Evolutionary conservation across 1,284 basidiomycete species (phyloP).

Genomic region (Gymnopus androsaceus): DNA sequence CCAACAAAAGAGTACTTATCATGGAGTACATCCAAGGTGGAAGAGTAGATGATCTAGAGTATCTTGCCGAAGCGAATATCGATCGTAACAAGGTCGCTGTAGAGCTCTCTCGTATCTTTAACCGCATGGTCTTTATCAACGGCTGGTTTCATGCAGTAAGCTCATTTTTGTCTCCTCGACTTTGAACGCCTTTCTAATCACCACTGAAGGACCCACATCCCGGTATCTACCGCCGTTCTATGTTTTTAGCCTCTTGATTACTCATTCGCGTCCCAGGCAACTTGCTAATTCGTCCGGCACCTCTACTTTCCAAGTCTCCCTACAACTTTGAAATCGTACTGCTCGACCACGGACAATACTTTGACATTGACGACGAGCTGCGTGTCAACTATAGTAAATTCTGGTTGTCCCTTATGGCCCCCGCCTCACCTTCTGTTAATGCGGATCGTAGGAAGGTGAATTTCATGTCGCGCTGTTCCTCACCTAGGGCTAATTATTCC

Average conservation of each 20-base stretch:
- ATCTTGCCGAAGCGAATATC: slow-evolving; percentile 82
- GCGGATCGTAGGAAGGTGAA: slow-evolving; percentile 75
- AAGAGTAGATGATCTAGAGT: slow-evolving; percentile 87
- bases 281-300: slow-evolving; percentile 83
- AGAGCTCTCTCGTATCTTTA: slow-evolving; percentile 89
- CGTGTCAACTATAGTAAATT: slow-evolving; percentile 80
- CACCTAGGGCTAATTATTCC: too few relatives aligned
- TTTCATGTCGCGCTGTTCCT: too few relatives aligned
- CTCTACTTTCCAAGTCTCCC: slow-evolving; percentile 66
- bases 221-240: slow-evolving; percentile 40
- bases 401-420: slow-evolving; percentile 85
- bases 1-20: slow-evolving; percentile 84
- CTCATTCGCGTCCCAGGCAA: slow-evolving; percentile 60
- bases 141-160: slow-evolving; percentile 87
- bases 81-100: slow-evolving; percentile 93
- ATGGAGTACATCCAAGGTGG: slow-evolving; percentile 95
- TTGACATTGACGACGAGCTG: slow-evolving; percentile 80
- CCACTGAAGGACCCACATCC: slow-evolving; percentile 64
- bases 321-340: slow-evolving; percentile 95
- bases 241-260: slow-evolving; percentile 8
- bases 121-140: slow-evolving; percentile 95
- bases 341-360: slow-evolving; percentile 91
- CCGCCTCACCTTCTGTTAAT: slow-evolving; percentile 63
- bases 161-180: slow-evolving; percentile 15
- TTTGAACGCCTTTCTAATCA: neutral